Percentiles rank a stretch among this genome's conserved stretches.
Evolutionary conservation across 2,329 filamentous ascomycete genomes (phyloP).

Genomic region (Hypoxylon sp.): DNA sequence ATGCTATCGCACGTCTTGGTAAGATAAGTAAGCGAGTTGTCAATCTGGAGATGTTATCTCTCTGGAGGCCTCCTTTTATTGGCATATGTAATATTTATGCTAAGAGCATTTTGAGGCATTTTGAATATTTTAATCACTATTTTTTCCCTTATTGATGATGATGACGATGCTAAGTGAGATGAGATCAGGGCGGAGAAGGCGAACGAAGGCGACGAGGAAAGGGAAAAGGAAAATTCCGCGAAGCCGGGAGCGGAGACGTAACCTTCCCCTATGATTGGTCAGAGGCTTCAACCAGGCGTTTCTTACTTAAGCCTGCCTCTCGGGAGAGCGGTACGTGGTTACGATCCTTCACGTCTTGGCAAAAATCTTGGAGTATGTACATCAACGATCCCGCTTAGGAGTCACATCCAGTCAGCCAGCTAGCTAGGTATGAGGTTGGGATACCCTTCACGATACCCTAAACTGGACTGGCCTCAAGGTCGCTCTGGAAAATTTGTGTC

Average conservation of each 20-base stretch:
- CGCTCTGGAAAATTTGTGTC: background rate
- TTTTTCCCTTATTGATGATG: too few species aligned
- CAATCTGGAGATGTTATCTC: constrained; percentile 8
- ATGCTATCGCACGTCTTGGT: constrained; percentile 22
- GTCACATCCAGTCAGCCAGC: too few species aligned
- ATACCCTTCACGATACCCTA: constrained; percentile 14
- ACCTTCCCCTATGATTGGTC: constrained; percentile 20
- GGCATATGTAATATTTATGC: constrained; percentile 11
- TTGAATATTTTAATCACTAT: too few species aligned
- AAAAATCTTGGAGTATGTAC: constrained; percentile 24
- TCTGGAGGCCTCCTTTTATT: constrained; percentile 5
- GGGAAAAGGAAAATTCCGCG: constrained; percentile 32
- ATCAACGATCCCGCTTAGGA: constrained; percentile 20
- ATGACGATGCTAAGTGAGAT: constrained; percentile 17
- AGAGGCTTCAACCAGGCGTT: constrained; percentile 11
- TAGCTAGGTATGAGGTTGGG: constrained; percentile 22
- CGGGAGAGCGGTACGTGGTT: constrained; percentile 37
- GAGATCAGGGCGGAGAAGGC: constrained; percentile 27
- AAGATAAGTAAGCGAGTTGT: constrained; percentile 25
- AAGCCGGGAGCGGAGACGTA: constrained; percentile 28
- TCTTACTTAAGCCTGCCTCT: constrained; percentile 29
- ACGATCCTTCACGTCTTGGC: constrained; percentile 33
- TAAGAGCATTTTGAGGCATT: too few species aligned
- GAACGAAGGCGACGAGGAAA: constrained; percentile 22
- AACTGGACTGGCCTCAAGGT: constrained; percentile 4